phyloP scores from a whole-genome alignment of 2,329 filamentous ascomycete species.

The Cladorrhinum sp. region DNA sequence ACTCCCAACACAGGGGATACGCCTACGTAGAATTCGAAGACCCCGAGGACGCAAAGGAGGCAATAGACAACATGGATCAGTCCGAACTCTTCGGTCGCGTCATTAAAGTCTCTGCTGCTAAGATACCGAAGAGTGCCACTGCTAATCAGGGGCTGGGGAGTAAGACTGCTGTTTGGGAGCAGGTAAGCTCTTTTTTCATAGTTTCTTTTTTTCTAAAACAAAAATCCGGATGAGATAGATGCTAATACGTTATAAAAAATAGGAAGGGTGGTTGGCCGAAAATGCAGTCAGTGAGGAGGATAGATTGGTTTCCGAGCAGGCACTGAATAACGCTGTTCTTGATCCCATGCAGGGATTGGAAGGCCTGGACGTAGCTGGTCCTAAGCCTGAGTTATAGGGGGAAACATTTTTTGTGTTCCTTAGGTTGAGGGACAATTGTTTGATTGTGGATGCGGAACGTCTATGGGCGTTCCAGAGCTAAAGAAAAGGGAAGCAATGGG shows the following conservation, averaged over 20 bases:
- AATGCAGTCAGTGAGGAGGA: slow-evolving; percentile 84
- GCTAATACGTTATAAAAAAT: slow-evolving; percentile 20
- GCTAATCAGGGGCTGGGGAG: slow-evolving; percentile 76
- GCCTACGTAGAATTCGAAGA: slow-evolving; percentile 95
- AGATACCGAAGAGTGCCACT: slow-evolving; percentile 76
- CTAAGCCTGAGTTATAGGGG: slow-evolving; percentile 62
- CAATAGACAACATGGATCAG: slow-evolving; percentile 99
- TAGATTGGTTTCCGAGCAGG: slow-evolving; percentile 55
- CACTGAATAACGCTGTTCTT: slow-evolving; percentile 53
- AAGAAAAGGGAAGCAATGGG: not conserved
- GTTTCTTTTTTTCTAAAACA: not conserved
- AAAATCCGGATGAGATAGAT: not conserved
- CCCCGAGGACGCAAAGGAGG: slow-evolving; percentile 81
- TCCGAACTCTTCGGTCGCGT: slow-evolving; percentile 90
- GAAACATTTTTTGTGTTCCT: not conserved
- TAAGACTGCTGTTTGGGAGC: slow-evolving; percentile 94
- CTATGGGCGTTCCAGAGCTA: not conserved
- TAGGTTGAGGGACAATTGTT: not conserved
- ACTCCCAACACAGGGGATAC: slow-evolving; percentile 74
- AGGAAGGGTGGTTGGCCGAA: slow-evolving; percentile 93
- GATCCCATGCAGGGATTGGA: slow-evolving; percentile 97
- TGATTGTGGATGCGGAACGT: not conserved
- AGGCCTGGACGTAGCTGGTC: slow-evolving; percentile 89
- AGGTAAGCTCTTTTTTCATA: slow-evolving; percentile 61
- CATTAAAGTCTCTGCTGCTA: slow-evolving; percentile 88